A percentile compares a stretch with the other conserved stretches of the same genome.
These are phyloP conservation scores for Populus hybrid DNA, from an alignment of 441 rosid genomes.

Conservation along the genomic window DNA sequence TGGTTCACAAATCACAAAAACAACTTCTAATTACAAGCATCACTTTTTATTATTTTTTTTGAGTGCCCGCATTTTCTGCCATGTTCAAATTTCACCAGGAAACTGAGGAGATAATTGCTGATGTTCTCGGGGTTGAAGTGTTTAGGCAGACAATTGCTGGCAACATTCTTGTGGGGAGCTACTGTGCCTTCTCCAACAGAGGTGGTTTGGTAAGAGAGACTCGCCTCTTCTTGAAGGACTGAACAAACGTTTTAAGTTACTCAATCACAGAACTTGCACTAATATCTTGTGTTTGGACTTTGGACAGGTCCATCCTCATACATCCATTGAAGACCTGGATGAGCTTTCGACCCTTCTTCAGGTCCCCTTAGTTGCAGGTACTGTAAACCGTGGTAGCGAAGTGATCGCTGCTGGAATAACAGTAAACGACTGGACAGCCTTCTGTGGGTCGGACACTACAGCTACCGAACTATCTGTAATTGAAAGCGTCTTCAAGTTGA, in stretches of 20 bases:
- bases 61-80: background rate
- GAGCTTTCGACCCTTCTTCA: conserved; percentile 88
- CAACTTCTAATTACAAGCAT: background rate
- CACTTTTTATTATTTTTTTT: background rate
- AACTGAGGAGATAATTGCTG: conserved; percentile 82
- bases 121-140: conserved; percentile 92
- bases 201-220: conserved; percentile 67
- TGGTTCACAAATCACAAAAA: background rate
- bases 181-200: conserved; percentile 69
- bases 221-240: background rate
- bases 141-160: conserved; percentile 89
- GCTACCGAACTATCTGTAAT: conserved; percentile 76
- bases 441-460: conserved; percentile 83
- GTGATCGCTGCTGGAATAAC: conserved; percentile 75
- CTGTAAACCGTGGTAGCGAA: conserved; percentile 84
- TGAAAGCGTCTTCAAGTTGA: conserved; percentile 76
- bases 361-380: conserved; percentile 86
- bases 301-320: conserved; percentile 72
- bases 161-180: conserved; percentile 80
- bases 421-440: conserved; percentile 83
- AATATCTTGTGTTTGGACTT: background rate
- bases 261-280: background rate
- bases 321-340: conserved; percentile 79
- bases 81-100: conserved; percentile 34
- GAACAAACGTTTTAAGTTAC: background rate